These are phyloP conservation scores for Penicillium coffeae DNA, from an alignment of 495 filamentous ascomycete genomes.

Conservation along the genomic window DNA sequence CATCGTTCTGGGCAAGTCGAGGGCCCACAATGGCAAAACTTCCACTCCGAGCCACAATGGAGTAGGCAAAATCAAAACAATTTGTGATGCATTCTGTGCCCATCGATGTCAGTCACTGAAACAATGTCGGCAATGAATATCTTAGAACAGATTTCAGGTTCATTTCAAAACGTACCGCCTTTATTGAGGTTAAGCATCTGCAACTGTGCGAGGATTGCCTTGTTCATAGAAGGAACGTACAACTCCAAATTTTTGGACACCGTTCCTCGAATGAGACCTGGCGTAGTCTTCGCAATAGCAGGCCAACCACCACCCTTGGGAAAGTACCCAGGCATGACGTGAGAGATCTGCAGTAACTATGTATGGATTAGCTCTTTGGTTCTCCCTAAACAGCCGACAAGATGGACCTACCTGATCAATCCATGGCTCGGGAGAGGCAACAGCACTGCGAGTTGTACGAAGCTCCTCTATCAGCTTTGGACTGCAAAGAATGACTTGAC, in stretches of 20 bases:
- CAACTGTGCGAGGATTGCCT: slow-evolving; percentile 19
- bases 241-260: slow-evolving; percentile 17
- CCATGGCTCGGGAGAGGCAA: slow-evolving; percentile 24
- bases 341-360: slow-evolving; percentile 23
- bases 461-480: slow-evolving; percentile 21
- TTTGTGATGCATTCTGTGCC: slow-evolving; percentile 12
- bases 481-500: slow-evolving; percentile 21
- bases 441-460: slow-evolving; percentile 9
- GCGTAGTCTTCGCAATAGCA: slow-evolving; percentile 22
- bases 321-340: slow-evolving; percentile 29
- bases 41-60: slow-evolving; percentile 22
- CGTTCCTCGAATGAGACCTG: slow-evolving; percentile 21
- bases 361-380: neutral
- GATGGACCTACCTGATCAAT: slow-evolving; percentile 23
- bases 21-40: slow-evolving; percentile 21
- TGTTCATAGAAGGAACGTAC: slow-evolving; percentile 20
- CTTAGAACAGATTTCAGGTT: too few species aligned
- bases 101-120: neutral
- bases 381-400: too few species aligned
- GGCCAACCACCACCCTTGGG: slow-evolving; percentile 20
- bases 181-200: slow-evolving; percentile 1
- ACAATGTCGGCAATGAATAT: too few species aligned
- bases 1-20: slow-evolving; percentile 18
- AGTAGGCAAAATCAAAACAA: slow-evolving; percentile 26
- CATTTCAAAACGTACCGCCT: slow-evolving; percentile 6